Evolutionary conservation across 495 filamentous ascomycete species (phyloP).

Genomic region (Friedmanniomyces simplex): DNA sequence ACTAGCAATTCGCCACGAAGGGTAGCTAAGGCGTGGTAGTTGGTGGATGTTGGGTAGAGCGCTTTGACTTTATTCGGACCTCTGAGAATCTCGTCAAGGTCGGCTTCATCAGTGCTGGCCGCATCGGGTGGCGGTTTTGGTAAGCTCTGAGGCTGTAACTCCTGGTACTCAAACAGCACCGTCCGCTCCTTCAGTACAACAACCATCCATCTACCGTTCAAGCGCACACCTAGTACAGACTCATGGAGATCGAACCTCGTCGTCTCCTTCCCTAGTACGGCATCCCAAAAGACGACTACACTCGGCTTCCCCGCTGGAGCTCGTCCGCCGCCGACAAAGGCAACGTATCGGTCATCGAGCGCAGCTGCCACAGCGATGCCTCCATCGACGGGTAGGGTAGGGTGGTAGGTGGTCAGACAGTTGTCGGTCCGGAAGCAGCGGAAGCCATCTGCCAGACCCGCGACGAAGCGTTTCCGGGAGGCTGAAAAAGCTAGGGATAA

Average conservation of each 20-base stretch:
- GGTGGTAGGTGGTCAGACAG: conserved; percentile 11
- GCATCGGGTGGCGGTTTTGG: conserved; percentile 9
- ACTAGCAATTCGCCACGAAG: conserved; percentile 60
- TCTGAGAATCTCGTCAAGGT: neutral
- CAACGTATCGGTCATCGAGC: conserved; percentile 82
- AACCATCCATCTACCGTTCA: conserved; percentile 42
- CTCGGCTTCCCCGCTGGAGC: conserved; percentile 79
- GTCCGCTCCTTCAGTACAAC: conserved; percentile 47
- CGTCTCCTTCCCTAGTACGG: conserved; percentile 62
- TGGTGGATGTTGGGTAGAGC: conserved; percentile 56
- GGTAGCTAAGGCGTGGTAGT: conserved; percentile 70
- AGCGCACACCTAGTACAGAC: conserved; percentile 11
- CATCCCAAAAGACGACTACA: conserved; percentile 91
- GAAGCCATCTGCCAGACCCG: conserved; percentile 73
- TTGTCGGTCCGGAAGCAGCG: conserved; percentile 12
- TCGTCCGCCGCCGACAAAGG: conserved; percentile 79
- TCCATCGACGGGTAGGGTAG: conserved; percentile 3
- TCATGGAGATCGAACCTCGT: conserved; percentile 61
- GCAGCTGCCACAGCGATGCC: conserved; percentile 77
- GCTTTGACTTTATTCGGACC: conserved; percentile 14
- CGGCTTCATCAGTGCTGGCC: neutral
- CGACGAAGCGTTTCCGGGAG: conserved; percentile 78
- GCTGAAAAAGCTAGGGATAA: conserved; percentile 81
- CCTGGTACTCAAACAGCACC: conserved; percentile 14
- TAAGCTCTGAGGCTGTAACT: neutral